Conservation (phyloP, 257 asterid genomes). For the Solanum acaule region DNA sequence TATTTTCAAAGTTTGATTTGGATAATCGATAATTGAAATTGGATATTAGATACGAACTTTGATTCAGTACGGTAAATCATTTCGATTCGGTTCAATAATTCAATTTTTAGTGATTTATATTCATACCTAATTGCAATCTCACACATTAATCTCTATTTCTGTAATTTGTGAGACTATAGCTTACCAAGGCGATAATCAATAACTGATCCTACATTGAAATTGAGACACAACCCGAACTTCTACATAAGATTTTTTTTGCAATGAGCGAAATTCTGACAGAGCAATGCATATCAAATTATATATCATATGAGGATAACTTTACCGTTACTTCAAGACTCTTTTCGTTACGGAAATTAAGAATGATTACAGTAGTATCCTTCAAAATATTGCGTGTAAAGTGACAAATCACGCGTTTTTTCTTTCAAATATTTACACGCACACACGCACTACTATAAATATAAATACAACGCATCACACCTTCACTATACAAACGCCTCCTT, state of each 20-base stretch:
- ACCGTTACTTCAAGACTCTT: not conserved
- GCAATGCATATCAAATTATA: no score
- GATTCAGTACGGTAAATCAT: rapidly evolving
- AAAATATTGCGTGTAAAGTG: not conserved
- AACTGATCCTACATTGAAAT: rapidly evolving
- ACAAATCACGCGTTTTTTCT: not conserved
- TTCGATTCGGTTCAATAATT: rapidly evolving
- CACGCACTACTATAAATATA: not conserved
- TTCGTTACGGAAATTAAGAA: not conserved
- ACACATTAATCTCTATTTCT: not conserved
- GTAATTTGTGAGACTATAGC: not conserved
- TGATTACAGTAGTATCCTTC: not conserved
- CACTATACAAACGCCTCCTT: not conserved
- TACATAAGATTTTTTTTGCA: not conserved
- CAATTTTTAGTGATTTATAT: not conserved
- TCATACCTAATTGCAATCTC: not conserved
- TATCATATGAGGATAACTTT: no score
- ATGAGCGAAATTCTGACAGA: not conserved
- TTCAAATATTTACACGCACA: not conserved
- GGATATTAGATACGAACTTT: not conserved
- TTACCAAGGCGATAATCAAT: not conserved
- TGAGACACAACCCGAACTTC: not conserved
- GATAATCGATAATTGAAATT: not conserved
- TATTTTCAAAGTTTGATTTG: no score
- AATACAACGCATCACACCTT: not conserved